Base-by-base conservation (phyloP, 2,329 filamentous ascomycete genomes). In the Fusarium nanum region DNA sequence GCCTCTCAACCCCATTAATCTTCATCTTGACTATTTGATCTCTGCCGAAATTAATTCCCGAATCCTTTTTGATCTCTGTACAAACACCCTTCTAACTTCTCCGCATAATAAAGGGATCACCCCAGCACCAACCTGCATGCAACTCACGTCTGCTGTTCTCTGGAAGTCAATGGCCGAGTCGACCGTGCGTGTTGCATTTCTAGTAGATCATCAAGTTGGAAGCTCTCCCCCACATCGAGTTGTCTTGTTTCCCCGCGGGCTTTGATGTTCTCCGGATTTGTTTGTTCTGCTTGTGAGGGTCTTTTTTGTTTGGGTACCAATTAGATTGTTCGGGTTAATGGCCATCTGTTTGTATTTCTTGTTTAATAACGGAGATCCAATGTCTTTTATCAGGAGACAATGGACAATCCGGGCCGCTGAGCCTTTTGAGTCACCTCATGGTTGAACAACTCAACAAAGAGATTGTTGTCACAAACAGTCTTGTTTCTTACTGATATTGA, bases 111-210 rank as follows among this genome's bases (percentile, higher is more conserved):
- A 34, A 54, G 44, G 28, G 47, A 66, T 41, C 20, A 45, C 55
- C 48, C 61, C 30, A 42, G 61, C 22, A 54, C n/a, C 9, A 34
- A 25, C 60, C 30, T 34, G 44, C 45, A 57, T 59, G 52, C 50
- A 64, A 28, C 27, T 28, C 27, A 28, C 27, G 27, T 12, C 27
- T 28, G 27, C 27, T 28, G 27, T 28, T 28, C 10, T 34, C 13
- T 64, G 62, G 62, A 64, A 47, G 22, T 59, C 62, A 47, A 64
- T 59, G 52, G 12, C 60, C 62, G 60, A 48, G 27, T n/a, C 30
- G 22, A 6, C 45, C 45, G 47, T 66, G 47, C 34, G 47, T 37
- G 9, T 8, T 32, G n/a, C 4, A 20, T 37, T 8, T n/a, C 16
- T 16, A 48, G 46, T n/a, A 50, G 60, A 59, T 59, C 47, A 28